phyloP scores from a whole-genome alignment of 306 rosid species.

The Sicyos baderoa region DNA sequence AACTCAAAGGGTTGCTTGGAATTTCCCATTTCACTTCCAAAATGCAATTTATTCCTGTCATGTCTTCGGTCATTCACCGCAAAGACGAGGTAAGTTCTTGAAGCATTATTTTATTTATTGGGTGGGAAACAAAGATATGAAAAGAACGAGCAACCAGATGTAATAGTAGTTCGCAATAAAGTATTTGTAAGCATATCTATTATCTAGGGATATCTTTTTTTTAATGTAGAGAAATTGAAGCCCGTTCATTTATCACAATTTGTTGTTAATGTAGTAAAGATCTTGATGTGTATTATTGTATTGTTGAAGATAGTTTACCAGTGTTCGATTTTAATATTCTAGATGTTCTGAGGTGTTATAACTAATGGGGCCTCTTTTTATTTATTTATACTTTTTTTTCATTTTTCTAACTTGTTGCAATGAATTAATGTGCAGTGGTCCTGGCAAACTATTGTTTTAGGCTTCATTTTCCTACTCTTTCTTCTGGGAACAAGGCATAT shows the following conservation, averaged over 20 bases:
- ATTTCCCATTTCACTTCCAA: slow-evolving; percentile 65
- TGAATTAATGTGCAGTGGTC: slow-evolving; percentile 68
- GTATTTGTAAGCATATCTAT: not conserved
- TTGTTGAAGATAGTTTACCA: not conserved
- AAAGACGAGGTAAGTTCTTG: slow-evolving; percentile 50
- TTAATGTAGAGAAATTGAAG: not conserved
- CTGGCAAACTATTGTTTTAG: slow-evolving; percentile 76
- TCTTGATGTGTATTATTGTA: slow-evolving; percentile 1
- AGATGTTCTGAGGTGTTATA: slow-evolving; percentile 8
- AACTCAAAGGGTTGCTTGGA: slow-evolving; percentile 87
- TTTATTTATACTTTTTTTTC: not conserved
- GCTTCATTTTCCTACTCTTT: slow-evolving; percentile 53
- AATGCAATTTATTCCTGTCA: slow-evolving; percentile 74
- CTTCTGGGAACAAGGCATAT: slow-evolving; percentile 64
- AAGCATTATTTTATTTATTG: not conserved
- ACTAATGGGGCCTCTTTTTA: not conserved
- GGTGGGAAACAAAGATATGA: not conserved
- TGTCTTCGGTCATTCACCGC: slow-evolving; percentile 50
- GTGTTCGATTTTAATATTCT: not conserved
- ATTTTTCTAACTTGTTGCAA: slow-evolving; percentile 8
- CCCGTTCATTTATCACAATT: not conserved
- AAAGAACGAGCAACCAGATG: slow-evolving; percentile 6
- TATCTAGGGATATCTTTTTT: not conserved
- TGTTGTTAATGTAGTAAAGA: not conserved
- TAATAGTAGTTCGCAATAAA: slow-evolving; percentile 10